Evolutionary conservation across 2,329 filamentous ascomycete species (phyloP), one percentile per base, ranked within the genome.

Genomic region (Berkeleyomyces basicola): DNA sequence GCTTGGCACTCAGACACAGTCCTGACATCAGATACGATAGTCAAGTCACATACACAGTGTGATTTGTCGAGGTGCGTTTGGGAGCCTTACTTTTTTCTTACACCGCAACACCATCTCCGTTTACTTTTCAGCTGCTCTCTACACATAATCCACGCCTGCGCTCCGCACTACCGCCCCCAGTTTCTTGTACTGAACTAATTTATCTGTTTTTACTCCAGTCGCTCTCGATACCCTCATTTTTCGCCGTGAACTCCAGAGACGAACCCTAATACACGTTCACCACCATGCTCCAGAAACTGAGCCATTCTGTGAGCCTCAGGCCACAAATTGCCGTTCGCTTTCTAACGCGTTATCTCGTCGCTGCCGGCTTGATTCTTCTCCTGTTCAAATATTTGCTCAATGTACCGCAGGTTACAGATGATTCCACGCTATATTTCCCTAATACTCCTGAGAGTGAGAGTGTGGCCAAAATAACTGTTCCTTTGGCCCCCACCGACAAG

Each of bases 401-500:
- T 39, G 62, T 44, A 5, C 59, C 59, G 3, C 42, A 42, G 44
- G 6, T 57, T 14, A 64, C 59, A 6, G 59, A 64, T 37, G 59
- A 64, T 9, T 40, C 37, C n/a, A 10, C 36, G 5, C 46, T n/a
- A 2, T n/a, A 9, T n/a, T 36, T 57, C 31, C 62, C 62, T 11
- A 36, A 7, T 3, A 53, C 62, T 11, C 59, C 62, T 10, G 62
- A 64, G 37, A 61, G 58, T n/a, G 58, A 64, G 33, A 64, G 62
- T n/a, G 59, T 42, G 7, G 62, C 62, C 16, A 64, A 61, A 31
- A 64, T 64, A 49, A 64, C 68, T 16, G 63, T 69, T 37, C 68
- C 68, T 33, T 51, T 68, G 42, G 68, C 67, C 16, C 66, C 68
- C 3, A 55, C 61, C 43, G 63, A 62, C 16, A 69, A 70, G 43